Conservation (phyloP, 129 eudicot species). For the Chrysanthemum lavandulifolium region DNA sequence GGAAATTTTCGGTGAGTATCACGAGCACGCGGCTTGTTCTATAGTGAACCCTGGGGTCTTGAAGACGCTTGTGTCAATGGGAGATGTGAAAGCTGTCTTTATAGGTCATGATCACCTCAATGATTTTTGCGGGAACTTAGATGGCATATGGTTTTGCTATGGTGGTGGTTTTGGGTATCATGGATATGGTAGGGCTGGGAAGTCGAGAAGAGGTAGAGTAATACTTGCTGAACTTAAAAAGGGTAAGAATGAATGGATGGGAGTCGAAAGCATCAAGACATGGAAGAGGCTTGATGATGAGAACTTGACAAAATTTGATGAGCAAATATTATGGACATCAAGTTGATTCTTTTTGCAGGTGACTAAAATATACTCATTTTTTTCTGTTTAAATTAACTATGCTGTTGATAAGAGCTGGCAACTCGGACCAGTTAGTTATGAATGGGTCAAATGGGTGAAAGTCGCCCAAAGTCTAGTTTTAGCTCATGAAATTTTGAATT, state of each 20-base stretch:
- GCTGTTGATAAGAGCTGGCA: too few species aligned
- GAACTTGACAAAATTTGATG: conserved; percentile 68
- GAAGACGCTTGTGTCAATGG: conserved; percentile 64
- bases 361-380: background rate
- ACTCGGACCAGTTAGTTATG: too few species aligned
- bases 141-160: conserved; percentile 91
- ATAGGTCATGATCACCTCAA: conserved; percentile 93
- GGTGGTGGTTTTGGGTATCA: conserved; percentile 98
- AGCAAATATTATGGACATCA: conserved; percentile 70
- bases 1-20: conserved; percentile 57
- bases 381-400: background rate
- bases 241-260: conserved; percentile 68
- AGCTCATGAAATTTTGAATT: too few species aligned
- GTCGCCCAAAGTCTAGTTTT: too few species aligned
- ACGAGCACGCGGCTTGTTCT: conserved; percentile 74
- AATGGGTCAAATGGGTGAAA: too few species aligned
- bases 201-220: conserved; percentile 76
- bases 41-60: conserved; percentile 75
- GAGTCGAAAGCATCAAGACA: conserved; percentile 69
- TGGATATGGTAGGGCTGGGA: conserved; percentile 81
- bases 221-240: conserved; percentile 61
- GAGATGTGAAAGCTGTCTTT: conserved; percentile 84
- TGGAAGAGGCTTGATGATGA: conserved; percentile 87
- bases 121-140: conserved; percentile 81
- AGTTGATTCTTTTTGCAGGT: background rate